Evolutionary conservation across 495 filamentous ascomycete genomes (phyloP).

Genomic region (Aspergillus nanangensis): DNA sequence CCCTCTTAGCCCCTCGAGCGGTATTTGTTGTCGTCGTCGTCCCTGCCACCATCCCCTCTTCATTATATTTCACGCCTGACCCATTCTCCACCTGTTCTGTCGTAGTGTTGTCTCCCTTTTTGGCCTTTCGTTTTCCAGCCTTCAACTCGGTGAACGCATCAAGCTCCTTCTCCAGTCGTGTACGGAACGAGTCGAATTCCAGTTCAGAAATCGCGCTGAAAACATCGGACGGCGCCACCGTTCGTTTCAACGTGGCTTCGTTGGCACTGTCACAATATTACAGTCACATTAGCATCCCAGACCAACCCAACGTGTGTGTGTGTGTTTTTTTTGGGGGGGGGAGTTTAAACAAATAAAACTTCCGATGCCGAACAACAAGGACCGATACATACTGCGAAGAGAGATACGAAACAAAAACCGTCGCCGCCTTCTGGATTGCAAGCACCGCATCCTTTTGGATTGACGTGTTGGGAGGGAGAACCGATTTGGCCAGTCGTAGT

Average conservation of each 20-base stretch:
- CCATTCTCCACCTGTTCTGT: conserved; percentile 22
- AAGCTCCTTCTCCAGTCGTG: conserved; percentile 55
- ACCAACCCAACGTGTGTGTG: no score
- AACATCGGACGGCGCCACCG: conserved; percentile 79
- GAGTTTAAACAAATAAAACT: no score
- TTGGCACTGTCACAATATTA: conserved; percentile 57
- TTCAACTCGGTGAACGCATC: conserved; percentile 57
- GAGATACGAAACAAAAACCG: conserved; percentile 90
- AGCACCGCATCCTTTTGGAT: conserved; percentile 91
- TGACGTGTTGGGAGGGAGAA: conserved; percentile 93
- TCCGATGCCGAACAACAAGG: no score
- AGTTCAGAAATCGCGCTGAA: conserved; percentile 75
- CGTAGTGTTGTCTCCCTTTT: conserved; percentile 38
- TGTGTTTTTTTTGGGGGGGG: conserved; percentile 3
- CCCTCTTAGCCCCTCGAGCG: conserved; percentile 44
- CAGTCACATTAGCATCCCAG: not conserved
- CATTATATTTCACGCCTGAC: conserved; percentile 40
- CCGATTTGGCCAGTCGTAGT: conserved; percentile 86
- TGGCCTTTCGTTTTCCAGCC: conserved; percentile 60
- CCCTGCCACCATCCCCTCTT: conserved; percentile 35
- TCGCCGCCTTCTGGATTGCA: conserved; percentile 88
- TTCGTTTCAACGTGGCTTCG: conserved; percentile 74
- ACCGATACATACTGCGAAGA: conserved; percentile 68
- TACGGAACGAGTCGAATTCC: conserved; percentile 76
- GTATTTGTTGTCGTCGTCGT: not conserved